A percentile compares a stretch with the other conserved stretches of the same genome.
phyloP scores from a whole-genome alignment of 805 yeast species.

The Scheffersomyces ergatensis region DNA sequence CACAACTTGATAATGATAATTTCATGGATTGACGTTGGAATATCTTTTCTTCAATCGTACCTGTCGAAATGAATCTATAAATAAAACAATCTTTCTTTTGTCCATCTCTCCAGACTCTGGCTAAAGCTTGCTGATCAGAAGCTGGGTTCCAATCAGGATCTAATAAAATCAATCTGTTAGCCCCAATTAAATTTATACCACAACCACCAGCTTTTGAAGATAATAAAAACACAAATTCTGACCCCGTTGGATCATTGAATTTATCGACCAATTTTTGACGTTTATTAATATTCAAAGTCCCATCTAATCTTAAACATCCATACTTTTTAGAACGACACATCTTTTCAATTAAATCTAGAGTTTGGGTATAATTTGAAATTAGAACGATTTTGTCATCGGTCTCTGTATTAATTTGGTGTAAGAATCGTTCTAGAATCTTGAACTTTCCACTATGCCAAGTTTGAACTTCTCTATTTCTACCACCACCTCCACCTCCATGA shows the following conservation, averaged over 20 bases:
- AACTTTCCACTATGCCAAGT: slow-evolving; percentile 87
- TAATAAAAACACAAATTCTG: slow-evolving; percentile 82
- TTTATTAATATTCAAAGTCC: slow-evolving; percentile 87
- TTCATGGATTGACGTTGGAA: slow-evolving; percentile 96
- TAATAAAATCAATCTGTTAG: slow-evolving; percentile 80
- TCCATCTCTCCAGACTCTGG: slow-evolving; percentile 99
- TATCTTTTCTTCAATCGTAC: slow-evolving; percentile 94
- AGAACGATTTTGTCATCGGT: slow-evolving; percentile 94
- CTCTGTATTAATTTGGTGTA: slow-evolving; percentile 69
- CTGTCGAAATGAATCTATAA: slow-evolving; percentile 90
- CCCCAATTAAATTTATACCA: slow-evolving; percentile 96
- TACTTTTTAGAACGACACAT: slow-evolving; percentile 76
- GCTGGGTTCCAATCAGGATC: slow-evolving; percentile 99
- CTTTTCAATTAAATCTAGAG: slow-evolving; percentile 84
- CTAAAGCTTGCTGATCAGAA: slow-evolving; percentile 95
- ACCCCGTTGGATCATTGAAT: slow-evolving; percentile 86
- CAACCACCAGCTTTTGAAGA: slow-evolving; percentile 99
- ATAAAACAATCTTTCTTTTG: slow-evolving; percentile 96
- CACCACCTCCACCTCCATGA: slow-evolving; percentile 18
- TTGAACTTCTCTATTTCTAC: slow-evolving; percentile 71
- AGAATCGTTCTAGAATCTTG: slow-evolving; percentile 77
- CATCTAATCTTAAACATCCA: slow-evolving; percentile 83
- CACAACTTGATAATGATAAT: slow-evolving; percentile 88
- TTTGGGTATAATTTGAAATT: slow-evolving; percentile 92
- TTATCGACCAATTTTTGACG: slow-evolving; percentile 89